These are phyloP conservation scores for Trypanosoma lewisi DNA, from an alignment of 208 protist genomes.

Conservation along the genomic window DNA sequence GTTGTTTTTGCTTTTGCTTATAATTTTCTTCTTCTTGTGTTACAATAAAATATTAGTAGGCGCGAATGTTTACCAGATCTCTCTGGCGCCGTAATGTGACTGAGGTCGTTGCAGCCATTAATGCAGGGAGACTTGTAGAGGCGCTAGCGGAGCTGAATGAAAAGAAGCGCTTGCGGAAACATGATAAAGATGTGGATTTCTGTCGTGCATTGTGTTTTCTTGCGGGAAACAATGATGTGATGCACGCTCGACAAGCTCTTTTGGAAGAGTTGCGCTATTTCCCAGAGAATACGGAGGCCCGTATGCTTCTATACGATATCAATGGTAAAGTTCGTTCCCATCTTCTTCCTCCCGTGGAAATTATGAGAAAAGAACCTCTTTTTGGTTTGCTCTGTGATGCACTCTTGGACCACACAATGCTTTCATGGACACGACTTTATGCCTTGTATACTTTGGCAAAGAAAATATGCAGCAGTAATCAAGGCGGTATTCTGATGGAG, in stretches of 20 bases:
- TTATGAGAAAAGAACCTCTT: conserved; percentile 43
- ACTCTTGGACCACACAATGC: conserved; percentile 76
- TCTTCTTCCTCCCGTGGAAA: conserved; percentile 45
- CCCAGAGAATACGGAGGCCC: conserved; percentile 32
- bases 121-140: conserved; percentile 10
- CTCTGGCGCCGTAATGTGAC: conserved; percentile 5
- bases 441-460: conserved; percentile 40
- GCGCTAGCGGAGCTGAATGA: conserved; percentile 45
- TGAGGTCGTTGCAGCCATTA: conserved; percentile 10
- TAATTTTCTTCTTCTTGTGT: not conserved
- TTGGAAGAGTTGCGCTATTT: conserved; percentile 71
- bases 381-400: conserved; percentile 74
- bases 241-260: conserved; percentile 65
- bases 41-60: not conserved
- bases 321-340: conserved; percentile 35
- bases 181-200: conserved; percentile 54
- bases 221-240: conserved; percentile 22
- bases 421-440: conserved; percentile 71
- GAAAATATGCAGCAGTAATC: conserved; percentile 11
- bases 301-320: conserved; percentile 45
- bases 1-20: conserved; percentile 1
- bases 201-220: conserved; percentile 71
- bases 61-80: conserved; percentile 12
- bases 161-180: conserved; percentile 33
- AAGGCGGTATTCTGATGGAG: conserved; percentile 52